These are phyloP conservation scores for Xylariaceae sp. DNA, from an alignment of 2,329 filamentous ascomycete species.

Conservation along the genomic window DNA sequence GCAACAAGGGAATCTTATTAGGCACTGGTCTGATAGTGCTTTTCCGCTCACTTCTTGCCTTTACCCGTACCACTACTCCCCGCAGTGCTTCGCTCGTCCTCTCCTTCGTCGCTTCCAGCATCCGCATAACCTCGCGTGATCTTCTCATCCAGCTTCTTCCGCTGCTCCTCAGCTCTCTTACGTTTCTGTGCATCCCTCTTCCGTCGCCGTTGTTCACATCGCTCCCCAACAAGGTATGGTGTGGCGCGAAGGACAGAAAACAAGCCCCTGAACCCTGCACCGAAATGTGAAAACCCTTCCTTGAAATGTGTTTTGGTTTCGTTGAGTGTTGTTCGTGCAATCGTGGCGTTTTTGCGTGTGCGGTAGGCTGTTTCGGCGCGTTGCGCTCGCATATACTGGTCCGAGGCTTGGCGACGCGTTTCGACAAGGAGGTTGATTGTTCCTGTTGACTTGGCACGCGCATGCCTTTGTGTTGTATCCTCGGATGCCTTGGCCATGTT, in stretches of 20 bases:
- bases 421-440: constrained; percentile 40
- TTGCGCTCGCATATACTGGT: constrained; percentile 36
- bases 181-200: constrained; percentile 30
- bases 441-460: constrained; percentile 29
- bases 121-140: constrained; percentile 9
- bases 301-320: constrained; percentile 39
- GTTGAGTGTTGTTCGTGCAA: constrained; percentile 34
- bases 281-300: constrained; percentile 36
- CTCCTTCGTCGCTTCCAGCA: constrained; percentile 3
- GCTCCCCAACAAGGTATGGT: constrained; percentile 37
- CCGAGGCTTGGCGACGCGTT: constrained; percentile 35
- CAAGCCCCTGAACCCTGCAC: constrained; percentile 30
- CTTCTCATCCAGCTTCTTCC: constrained; percentile 33
- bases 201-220: constrained; percentile 29
- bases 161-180: constrained; percentile 31
- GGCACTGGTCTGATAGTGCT: neutral
- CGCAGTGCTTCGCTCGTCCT: neutral
- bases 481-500: constrained; percentile 1
- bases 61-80: neutral
- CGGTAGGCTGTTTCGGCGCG: constrained; percentile 40
- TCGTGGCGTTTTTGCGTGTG: constrained; percentile 37
- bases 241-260: constrained; percentile 30
- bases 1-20: neutral
- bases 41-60: neutral
- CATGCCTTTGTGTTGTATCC: constrained; percentile 1